Conservation (phyloP, 2,329 filamentous ascomycete genomes). For the Neopestalotiopsis sp. region DNA sequence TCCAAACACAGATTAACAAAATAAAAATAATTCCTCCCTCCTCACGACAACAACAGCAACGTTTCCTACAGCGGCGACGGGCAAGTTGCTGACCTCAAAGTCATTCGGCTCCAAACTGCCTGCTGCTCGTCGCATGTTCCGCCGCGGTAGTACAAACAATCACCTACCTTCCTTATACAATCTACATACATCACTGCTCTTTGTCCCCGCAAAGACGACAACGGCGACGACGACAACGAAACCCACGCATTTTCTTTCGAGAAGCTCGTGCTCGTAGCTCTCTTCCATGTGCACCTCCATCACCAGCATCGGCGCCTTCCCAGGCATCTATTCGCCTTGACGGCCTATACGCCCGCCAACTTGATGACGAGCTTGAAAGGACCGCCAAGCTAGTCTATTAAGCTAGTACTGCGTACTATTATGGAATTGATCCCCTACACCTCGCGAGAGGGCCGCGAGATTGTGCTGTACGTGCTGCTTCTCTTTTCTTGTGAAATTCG, state of each 20-base stretch:
- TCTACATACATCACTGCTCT: no score
- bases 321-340: neutral
- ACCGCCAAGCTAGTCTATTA: neutral
- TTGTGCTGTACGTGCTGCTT: conserved; percentile 72
- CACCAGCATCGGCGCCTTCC: neutral
- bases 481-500: neutral
- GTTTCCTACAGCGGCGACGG: no score
- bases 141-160: neutral
- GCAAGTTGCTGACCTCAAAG: no score
- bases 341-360: neutral
- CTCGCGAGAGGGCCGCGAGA: conserved; percentile 74
- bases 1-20: neutral
- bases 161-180: no score
- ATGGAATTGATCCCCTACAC: conserved; percentile 80
- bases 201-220: neutral
- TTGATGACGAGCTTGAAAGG: neutral
- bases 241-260: neutral
- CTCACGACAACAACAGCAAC: no score
- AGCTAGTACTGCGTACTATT: conserved; percentile 33
- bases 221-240: neutral
- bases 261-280: neutral
- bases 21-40: neutral
- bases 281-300: neutral
- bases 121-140: neutral
- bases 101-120: no score